Evolutionary conservation across 768 basidiomycete species (phyloP).

Genomic region (Chalciporus piperatus): DNA sequence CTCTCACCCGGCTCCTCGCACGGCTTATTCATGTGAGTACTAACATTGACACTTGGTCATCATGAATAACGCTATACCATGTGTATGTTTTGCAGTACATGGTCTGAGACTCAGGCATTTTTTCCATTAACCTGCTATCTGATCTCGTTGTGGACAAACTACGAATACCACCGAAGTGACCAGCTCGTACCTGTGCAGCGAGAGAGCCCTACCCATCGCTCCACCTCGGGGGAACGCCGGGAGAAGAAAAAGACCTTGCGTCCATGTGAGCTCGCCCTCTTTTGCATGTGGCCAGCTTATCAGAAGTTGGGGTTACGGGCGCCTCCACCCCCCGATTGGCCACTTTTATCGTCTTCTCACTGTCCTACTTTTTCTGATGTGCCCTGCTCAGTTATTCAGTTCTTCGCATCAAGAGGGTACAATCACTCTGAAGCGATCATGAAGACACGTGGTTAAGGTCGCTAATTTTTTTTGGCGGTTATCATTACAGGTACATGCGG

Average conservation of each 20-base stretch:
- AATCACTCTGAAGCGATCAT: neutral
- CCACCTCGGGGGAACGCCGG: neutral
- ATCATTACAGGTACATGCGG: neutral
- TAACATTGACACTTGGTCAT: neutral
- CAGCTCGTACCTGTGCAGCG: neutral
- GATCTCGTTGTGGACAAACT: no score
- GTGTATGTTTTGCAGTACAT: no score
- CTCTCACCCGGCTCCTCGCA: no score
- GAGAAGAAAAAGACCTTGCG: neutral
- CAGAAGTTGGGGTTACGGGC: neutral
- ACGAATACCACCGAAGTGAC: neutral
- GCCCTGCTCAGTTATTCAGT: no score
- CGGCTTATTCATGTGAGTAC: neutral
- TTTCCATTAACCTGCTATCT: no score
- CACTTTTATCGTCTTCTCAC: neutral
- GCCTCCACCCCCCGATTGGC: slow-evolving; percentile 1
- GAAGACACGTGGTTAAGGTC: neutral
- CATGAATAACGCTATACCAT: neutral
- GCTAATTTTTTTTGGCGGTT: neutral
- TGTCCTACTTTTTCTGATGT: no score
- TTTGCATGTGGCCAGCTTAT: neutral
- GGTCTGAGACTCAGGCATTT: no score
- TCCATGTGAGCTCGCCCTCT: slow-evolving; percentile 5
- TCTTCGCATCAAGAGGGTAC: neutral
- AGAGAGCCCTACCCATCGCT: neutral